phyloP scores from a whole-genome alignment of 441 rosid genomes.

The Gossypium gossypioides region DNA sequence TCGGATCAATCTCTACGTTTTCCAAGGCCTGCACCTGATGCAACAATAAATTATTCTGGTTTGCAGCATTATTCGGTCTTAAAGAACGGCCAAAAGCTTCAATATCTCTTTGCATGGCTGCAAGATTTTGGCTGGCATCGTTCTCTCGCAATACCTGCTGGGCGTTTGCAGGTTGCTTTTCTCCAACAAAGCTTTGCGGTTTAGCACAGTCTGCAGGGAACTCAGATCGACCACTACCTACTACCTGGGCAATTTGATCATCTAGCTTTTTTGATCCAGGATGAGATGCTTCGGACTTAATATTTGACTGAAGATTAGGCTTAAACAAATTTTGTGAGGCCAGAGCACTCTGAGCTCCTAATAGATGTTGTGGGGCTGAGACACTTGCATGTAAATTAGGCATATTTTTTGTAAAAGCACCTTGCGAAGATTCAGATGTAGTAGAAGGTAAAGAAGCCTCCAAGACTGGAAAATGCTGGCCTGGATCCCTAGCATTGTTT shows the following conservation, averaged over 20 bases:
- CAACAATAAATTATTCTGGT: slow-evolving; percentile 34
- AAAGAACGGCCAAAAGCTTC: slow-evolving; percentile 47
- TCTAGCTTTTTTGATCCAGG: slow-evolving; percentile 31
- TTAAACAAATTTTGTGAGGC: slow-evolving; percentile 25
- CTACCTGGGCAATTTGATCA: slow-evolving; percentile 28
- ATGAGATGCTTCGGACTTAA: slow-evolving; percentile 27
- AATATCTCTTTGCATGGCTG: slow-evolving; percentile 34
- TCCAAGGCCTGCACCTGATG: slow-evolving; percentile 41
- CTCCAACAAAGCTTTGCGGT: slow-evolving; percentile 21
- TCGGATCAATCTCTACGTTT: slow-evolving; percentile 35
- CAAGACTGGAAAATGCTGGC: slow-evolving; percentile 37
- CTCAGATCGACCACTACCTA: slow-evolving; percentile 29
- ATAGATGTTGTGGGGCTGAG: slow-evolving; percentile 29
- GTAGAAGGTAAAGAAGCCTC: slow-evolving; percentile 35
- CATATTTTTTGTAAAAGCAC: slow-evolving; percentile 24
- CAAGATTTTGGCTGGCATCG: slow-evolving; percentile 21
- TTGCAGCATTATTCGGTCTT: slow-evolving; percentile 27
- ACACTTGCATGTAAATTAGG: slow-evolving; percentile 31
- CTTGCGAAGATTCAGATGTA: slow-evolving; percentile 29
- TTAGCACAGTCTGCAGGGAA: slow-evolving; percentile 22
- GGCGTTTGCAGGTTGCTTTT: slow-evolving; percentile 25
- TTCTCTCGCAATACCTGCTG: slow-evolving; percentile 22
- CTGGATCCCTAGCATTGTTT: slow-evolving; percentile 25
- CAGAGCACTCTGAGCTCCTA: slow-evolving; percentile 29
- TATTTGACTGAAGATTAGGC: slow-evolving; percentile 27